A percentile compares a stretch with the other conserved stretches of the same genome.
Conservation (phyloP, 371 early-diverging fungal species). For the Syncephalastrum racemosum region DNA sequence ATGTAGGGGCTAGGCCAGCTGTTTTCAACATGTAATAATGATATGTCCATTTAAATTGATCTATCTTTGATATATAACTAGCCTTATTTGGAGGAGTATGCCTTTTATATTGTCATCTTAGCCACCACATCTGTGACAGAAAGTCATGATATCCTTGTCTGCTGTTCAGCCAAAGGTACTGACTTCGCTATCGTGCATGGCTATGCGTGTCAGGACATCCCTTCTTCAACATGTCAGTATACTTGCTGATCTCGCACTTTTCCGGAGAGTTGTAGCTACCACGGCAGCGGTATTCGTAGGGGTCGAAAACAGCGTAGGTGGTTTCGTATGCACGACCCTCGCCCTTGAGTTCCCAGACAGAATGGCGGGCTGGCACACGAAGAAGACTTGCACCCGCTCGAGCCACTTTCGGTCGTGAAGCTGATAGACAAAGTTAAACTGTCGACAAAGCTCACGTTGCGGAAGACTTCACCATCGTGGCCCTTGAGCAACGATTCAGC, state of each 20-base stretch:
- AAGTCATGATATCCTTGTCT: slow-evolving; percentile 23
- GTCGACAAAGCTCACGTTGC: slow-evolving; percentile 38
- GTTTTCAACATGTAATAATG: too few species aligned
- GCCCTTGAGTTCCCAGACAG: slow-evolving; percentile 15
- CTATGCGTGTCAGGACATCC: slow-evolving; percentile 33
- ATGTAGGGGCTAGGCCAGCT: too few species aligned
- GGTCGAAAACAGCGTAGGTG: slow-evolving; percentile 15
- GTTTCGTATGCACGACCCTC: slow-evolving; percentile 18
- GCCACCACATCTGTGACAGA: slow-evolving; percentile 12
- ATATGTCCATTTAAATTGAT: too few species aligned
- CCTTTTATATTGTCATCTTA: too few species aligned
- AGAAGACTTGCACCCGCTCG: slow-evolving; percentile 16
- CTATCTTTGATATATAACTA: too few species aligned
- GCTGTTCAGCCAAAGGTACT: slow-evolving; percentile 25
- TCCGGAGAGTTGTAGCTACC: slow-evolving; percentile 16
- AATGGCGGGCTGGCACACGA: slow-evolving; percentile 9
- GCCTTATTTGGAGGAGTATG: too few species aligned
- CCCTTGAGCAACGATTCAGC: slow-evolving; percentile 33
- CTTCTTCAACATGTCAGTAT: slow-evolving; percentile 14
- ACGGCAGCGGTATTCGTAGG: slow-evolving; percentile 19
- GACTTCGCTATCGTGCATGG: slow-evolving; percentile 31
- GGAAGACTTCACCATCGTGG: slow-evolving; percentile 27
- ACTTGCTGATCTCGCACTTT: slow-evolving; percentile 17
- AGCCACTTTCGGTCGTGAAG: too few species aligned
- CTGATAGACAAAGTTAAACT: too few species aligned